Percentiles rank a stretch among this genome's conserved stretches.
Evolutionary conservation across 257 asterid genomes (phyloP).

Genomic region (Osmanthus fragrans): DNA sequence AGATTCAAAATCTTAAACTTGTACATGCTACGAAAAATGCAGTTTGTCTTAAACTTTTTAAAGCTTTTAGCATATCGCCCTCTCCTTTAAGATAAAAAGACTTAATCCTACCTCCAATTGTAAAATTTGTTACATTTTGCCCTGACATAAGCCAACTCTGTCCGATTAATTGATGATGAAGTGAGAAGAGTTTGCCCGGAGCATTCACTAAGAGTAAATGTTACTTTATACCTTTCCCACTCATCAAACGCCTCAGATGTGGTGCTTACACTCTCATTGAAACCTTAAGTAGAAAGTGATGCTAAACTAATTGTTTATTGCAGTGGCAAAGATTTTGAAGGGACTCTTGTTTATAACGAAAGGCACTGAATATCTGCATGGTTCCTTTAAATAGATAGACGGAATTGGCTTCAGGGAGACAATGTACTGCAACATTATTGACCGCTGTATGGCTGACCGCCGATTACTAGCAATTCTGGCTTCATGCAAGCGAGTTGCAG

Average conservation of each 20-base stretch:
- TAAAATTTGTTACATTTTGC: no score
- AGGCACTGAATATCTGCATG: constrained; percentile 4
- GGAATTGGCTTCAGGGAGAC: no score
- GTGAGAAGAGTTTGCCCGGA: not conserved
- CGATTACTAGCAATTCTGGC: no score
- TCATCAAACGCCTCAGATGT: not conserved
- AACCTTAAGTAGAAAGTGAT: not conserved
- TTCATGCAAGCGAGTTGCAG: no score
- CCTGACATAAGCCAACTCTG: not conserved
- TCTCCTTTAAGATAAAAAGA: not conserved
- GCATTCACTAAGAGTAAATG: not conserved
- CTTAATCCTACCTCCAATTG: not conserved
- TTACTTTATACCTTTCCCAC: not conserved
- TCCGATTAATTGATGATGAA: not conserved
- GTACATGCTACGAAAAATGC: not conserved
- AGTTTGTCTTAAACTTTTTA: not conserved
- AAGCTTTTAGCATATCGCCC: not conserved
- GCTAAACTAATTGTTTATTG: not conserved
- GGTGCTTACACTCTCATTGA: not conserved
- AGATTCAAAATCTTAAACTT: not conserved
- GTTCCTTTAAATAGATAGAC: not conserved
- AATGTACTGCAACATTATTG: no score
- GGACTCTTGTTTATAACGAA: not conserved
- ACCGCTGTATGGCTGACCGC: no score
- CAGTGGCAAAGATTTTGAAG: not conserved